Evolutionary conservation across 1,284 basidiomycete genomes (phyloP).

Genomic region (Rhodotorula sp.): DNA sequence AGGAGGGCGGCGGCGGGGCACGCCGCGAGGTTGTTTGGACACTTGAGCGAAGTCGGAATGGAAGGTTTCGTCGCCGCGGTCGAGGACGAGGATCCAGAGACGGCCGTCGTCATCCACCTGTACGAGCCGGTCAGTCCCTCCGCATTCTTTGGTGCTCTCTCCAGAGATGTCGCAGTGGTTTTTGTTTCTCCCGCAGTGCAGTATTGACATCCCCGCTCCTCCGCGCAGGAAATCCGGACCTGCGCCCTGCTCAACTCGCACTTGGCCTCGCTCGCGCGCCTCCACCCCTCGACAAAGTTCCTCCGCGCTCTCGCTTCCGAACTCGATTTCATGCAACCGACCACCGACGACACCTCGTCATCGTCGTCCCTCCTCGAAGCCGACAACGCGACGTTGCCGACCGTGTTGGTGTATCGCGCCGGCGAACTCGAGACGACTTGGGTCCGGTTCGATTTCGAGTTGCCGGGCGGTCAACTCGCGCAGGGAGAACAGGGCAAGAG

Average conservation of each 20-base stretch:
- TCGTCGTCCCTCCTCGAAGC: neutral
- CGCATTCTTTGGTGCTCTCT: neutral
- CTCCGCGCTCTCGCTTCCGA: slow-evolving; percentile 69
- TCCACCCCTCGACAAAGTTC: slow-evolving; percentile 72
- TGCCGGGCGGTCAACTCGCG: slow-evolving; percentile 7
- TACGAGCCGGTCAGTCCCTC: slow-evolving; percentile 69
- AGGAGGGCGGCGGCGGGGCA: neutral
- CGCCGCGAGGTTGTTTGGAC: slow-evolving; percentile 60
- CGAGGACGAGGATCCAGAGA: slow-evolving; percentile 59
- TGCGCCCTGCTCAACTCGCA: slow-evolving; percentile 69
- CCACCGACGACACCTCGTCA: neutral
- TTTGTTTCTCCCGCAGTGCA: rapidly evolving
- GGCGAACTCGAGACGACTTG: slow-evolving; percentile 60
- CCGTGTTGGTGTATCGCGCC: slow-evolving; percentile 72
- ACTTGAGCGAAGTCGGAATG: slow-evolving; percentile 73
- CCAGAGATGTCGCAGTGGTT: too few species aligned
- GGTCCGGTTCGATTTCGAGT: slow-evolving; percentile 36
- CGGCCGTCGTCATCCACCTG: slow-evolving; percentile 77
- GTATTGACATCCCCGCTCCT: neutral
- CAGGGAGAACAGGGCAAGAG: slow-evolving; percentile 10
- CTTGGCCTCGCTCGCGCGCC: slow-evolving; percentile 65
- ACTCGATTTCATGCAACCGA: slow-evolving; percentile 66
- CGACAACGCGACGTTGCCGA: slow-evolving; percentile 73
- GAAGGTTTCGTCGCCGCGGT: slow-evolving; percentile 71
- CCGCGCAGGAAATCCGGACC: slow-evolving; percentile 38